Evolutionary conservation across 495 filamentous ascomycete species (phyloP), one percentile per base, ranked within the genome.

Genomic region (Cetradonia linearis): DNA sequence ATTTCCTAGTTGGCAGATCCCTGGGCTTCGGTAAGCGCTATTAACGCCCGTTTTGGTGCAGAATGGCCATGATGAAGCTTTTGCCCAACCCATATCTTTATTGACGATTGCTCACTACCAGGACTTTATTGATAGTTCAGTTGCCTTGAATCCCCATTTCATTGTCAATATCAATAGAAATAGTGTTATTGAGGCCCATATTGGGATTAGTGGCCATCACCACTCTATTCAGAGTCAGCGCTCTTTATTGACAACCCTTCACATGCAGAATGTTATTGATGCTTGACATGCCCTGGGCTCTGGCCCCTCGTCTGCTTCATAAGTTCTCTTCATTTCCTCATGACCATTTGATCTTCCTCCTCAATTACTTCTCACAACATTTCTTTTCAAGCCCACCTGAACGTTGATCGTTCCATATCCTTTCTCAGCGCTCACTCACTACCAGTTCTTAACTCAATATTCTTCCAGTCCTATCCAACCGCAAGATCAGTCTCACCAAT

Each of bases 391-490:
- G n/a, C n/a, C n/a, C n/a, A n/a, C n/a, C n/a, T n/a, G 14, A 27
- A 61, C 18, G n/a, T 53, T 56, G 40, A 67, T 57, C 62, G 47
- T 33, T 40, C n/a, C 28, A 61, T 28, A 25, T 44, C 57, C 61
- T 56, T 31, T 33, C 36, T 55, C 53, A 38, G 18, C 9, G 18
- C 3, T 20, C 18, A 18, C 42, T 46, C 42, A 46, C 56, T 37
- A 50, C 34, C 52, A 55, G 36, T 60, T 50, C 44, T 34, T 56
- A 40, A 61, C 33, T 46, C 49, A 31, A 25, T 48, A 64, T 60
- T 59, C 16, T 44, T 28, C 47, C 27, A 55, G 34, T 59, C 56
- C 31, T 59, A 37, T 53, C 55, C 58, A 40, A 28, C 34, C 57
- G 16, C 14, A 46, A 7, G 18, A 46, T 16, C 42, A 46, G 7